phyloP scores from a whole-genome alignment of 1,139 yeast species.

The Yamadazyma dushanensis region DNA sequence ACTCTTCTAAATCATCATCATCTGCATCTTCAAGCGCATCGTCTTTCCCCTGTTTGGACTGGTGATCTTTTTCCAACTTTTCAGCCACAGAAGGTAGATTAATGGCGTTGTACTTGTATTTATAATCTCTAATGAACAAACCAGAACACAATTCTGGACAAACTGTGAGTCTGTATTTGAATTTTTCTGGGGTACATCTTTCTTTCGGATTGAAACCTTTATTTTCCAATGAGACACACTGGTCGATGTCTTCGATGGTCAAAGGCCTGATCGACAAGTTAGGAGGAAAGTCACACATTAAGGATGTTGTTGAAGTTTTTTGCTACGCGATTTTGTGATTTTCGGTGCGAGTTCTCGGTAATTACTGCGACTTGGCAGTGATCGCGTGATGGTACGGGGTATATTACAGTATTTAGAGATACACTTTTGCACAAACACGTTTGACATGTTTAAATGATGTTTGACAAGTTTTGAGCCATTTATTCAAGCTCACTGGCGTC shows the following conservation, averaged over 20 bases:
- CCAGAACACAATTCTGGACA: conserved; percentile 95
- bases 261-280: conserved; percentile 83
- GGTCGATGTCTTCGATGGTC: conserved; percentile 64
- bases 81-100: conserved; percentile 47
- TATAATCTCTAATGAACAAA: conserved; percentile 72
- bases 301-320: too few relatives aligned
- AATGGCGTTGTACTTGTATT: conserved; percentile 41
- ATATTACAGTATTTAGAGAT: too few relatives aligned
- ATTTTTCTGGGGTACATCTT: conserved; percentile 63
- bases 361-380: too few relatives aligned
- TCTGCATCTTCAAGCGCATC: conserved; percentile 25
- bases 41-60: conserved; percentile 28
- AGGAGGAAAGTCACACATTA: conserved; percentile 45
- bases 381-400: too few relatives aligned
- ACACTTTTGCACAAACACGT: too few relatives aligned
- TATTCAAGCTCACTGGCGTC: conserved; percentile 17
- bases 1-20: conserved; percentile 34
- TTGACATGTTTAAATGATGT: too few relatives aligned
- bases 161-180: conserved; percentile 66
- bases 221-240: conserved; percentile 61
- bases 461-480: neutral
- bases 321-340: too few relatives aligned
- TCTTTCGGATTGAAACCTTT: conserved; percentile 62
- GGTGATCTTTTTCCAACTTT: conserved; percentile 27
- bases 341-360: too few relatives aligned